Percentiles rank a stretch among this genome's conserved stretches.
These are phyloP conservation scores for Thuidium tamariscinum DNA, from an alignment of 225 moss, liverwort and hornwort species.

Conservation along the genomic window DNA sequence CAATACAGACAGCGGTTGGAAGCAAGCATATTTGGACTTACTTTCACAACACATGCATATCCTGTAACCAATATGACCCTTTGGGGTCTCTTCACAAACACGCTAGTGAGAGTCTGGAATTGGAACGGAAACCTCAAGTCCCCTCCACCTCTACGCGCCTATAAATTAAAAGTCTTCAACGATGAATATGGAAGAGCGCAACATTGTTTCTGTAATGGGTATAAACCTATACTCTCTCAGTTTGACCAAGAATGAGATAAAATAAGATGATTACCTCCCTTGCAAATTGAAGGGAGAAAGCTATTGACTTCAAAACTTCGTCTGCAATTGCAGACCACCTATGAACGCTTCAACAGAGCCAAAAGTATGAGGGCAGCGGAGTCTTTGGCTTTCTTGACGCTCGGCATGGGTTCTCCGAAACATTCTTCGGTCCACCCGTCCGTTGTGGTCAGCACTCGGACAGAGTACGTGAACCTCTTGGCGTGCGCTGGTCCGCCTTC, in stretches of 20 bases:
- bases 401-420: conserved; percentile 97
- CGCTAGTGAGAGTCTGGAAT: neutral
- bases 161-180: neutral
- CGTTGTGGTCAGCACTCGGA: conserved; percentile 91
- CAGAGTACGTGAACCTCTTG: conserved; percentile 94
- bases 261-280: conserved; percentile 5
- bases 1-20: neutral
- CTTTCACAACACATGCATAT: neutral
- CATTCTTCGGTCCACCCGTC: conserved; percentile 97
- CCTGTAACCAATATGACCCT: neutral
- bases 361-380: conserved; percentile 86
- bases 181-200: neutral
- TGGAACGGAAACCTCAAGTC: neutral
- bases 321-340: conserved; percentile 35
- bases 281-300: neutral
- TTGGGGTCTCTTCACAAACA: neutral
- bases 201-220: neutral
- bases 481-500: conserved; percentile 99
- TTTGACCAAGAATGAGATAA: neutral
- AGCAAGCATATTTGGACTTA: conserved; percentile 11
- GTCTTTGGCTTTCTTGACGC: conserved; percentile 98
- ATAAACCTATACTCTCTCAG: neutral
- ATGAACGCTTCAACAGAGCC: conserved; percentile 75
- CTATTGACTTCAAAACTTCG: conserved; percentile 20
- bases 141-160: conserved; percentile 12